Conservation (phyloP, 1,139 yeast species). For the Arxiozyma heterogenica region DNA sequence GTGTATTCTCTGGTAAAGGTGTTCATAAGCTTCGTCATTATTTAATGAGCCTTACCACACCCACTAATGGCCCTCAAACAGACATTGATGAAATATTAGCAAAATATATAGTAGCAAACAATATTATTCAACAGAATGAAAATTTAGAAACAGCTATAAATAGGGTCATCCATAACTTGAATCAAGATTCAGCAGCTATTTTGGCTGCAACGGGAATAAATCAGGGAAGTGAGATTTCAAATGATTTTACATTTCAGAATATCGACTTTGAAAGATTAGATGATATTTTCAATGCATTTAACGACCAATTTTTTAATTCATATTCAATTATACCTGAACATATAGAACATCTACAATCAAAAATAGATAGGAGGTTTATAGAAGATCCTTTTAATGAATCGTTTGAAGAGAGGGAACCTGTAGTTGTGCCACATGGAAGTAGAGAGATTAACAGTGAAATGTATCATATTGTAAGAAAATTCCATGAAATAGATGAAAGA, state of each 20-base stretch:
- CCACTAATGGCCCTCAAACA: constrained; percentile 30
- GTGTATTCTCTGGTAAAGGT: constrained; percentile 91
- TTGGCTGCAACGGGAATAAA: constrained; percentile 29
- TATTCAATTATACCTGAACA: constrained; percentile 16
- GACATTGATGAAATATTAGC: constrained; percentile 27
- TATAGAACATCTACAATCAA: constrained; percentile 15
- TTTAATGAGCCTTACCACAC: constrained; percentile 36
- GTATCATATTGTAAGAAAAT: constrained; percentile 27
- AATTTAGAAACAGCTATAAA: constrained; percentile 23
- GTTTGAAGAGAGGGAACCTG: constrained; percentile 22
- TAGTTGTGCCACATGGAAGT: constrained; percentile 27
- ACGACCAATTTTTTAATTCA: constrained; percentile 12
- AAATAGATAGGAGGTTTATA: constrained; percentile 25
- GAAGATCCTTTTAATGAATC: constrained; percentile 29
- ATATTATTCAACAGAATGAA: constrained; percentile 21
- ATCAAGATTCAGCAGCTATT: constrained; percentile 30
- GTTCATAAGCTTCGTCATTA: constrained; percentile 63
- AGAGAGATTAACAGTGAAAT: constrained; percentile 25
- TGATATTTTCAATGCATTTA: constrained; percentile 23
- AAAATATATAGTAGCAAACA: constrained; percentile 24
- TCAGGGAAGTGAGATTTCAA: constrained; percentile 26
- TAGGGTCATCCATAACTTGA: constrained; percentile 24
- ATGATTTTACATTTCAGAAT: constrained; percentile 26
- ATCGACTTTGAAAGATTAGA: constrained; percentile 29
- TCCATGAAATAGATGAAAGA: constrained; percentile 27